Conservation (phyloP, 169 alveolate genomes). For the Eimeria brunetti region DNA sequence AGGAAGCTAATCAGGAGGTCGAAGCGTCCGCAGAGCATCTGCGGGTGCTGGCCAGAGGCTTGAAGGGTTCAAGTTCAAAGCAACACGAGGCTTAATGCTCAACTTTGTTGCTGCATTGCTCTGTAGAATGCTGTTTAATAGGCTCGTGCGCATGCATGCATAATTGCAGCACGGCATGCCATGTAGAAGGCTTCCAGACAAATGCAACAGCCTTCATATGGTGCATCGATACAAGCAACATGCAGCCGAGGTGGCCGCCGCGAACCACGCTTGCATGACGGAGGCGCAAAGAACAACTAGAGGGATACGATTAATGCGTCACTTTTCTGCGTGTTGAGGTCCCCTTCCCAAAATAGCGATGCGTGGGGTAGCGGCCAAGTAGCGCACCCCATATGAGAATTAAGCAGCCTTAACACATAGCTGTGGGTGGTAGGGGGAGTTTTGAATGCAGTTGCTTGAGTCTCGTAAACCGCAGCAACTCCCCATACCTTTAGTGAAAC, state of each 20-base stretch:
- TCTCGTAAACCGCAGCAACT: not conserved
- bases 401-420: slow-evolving; percentile 1
- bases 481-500: slow-evolving; percentile 21
- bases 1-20: slow-evolving; percentile 18
- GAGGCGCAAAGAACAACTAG: slow-evolving; percentile 9
- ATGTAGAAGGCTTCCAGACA: not conserved
- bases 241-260: not conserved
- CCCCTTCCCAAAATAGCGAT: slow-evolving; percentile 20
- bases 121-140: not conserved
- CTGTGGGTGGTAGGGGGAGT: not conserved
- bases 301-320: slow-evolving; percentile 18
- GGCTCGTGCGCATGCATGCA: slow-evolving; percentile 18
- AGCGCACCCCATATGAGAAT: not conserved
- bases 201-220: slow-evolving; percentile 16
- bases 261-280: not conserved
- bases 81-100: slow-evolving; percentile 31
- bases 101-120: slow-evolving; percentile 25
- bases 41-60: slow-evolving; percentile 13
- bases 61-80: not conserved
- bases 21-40: slow-evolving; percentile 4
- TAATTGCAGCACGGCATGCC: slow-evolving; percentile 27
- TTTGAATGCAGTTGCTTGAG: not conserved
- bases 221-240: not conserved
- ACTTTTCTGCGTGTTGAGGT: not conserved
- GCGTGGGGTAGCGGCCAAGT: slow-evolving; percentile 24